Base-by-base conservation (phyloP, 805 yeast species). In the Myxozyma monticola region DNA sequence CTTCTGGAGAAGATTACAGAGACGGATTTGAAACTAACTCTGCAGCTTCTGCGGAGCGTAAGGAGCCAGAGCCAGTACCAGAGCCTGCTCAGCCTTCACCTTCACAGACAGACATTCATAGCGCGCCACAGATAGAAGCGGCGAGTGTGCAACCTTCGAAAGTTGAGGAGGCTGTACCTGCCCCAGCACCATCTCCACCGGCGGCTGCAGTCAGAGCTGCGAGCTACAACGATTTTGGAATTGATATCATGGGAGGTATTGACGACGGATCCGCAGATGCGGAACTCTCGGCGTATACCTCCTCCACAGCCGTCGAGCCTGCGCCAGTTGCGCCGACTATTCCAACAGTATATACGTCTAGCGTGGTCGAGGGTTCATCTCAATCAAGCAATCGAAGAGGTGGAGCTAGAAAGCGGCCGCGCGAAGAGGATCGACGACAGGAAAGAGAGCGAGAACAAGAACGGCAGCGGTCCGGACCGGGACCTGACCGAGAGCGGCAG, bases 221-320 rank as follows among this genome's bases (percentile, higher is more conserved):
- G 20, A 20, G n/a, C n/a, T 40, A 31, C 25, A 42, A 52, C 17
- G 57, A 48, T 29, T 36, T 45, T 35, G 57, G 50, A 21, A 52
- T 52, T 33, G 57, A 49, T 14, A 48, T 52, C 20, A 9, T 9
- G 5, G 49, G 39, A 20, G 47, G 42, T 10, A 45, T 37, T 14
- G 40, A 44, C 37, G 50, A 52, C 22, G 48, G 39, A 3, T 48
- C 42, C 8, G 51, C 42, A 21, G 46, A 51, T 31, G 34, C 28
- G n/a, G 37, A 33, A 17, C 17, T 49, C 10, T 15, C 26, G 5
- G 4, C 26, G 24, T 37, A 10, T 7, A 30, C 4, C 18, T 22
- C 5, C 18, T 29, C 20, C 14, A 18, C 20, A 2, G 26, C 20
- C 21, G 45, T 10, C 15, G 28, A 35, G 30, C 21, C 26, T 8